Evolutionary conservation across 768 basidiomycete genomes (phyloP).

Genomic region (Pulveroboletus sp.): DNA sequence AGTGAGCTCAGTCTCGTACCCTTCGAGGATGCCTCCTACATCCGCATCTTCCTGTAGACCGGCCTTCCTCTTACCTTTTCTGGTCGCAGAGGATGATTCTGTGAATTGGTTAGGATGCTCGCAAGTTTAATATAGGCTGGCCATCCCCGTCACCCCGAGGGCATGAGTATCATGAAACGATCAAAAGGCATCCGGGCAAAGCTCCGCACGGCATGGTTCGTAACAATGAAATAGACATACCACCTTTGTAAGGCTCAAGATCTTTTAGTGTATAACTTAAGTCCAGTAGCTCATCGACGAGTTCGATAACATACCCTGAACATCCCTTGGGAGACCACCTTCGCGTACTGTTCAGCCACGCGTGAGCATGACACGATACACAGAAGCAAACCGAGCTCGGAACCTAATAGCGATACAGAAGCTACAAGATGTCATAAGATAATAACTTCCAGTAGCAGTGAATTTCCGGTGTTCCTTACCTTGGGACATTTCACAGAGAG

Average conservation of each 20-base stretch:
- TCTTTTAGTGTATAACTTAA: background rate
- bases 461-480: slow-evolving; percentile 7
- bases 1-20: slow-evolving; percentile 60
- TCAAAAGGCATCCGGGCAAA: no score
- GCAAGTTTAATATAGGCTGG: background rate
- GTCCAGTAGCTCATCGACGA: background rate
- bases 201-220: no score
- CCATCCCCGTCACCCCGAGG: slow-evolving; percentile 1
- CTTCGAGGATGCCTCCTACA: slow-evolving; percentile 35
- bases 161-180: slow-evolving; percentile 9
- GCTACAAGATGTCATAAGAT: no score
- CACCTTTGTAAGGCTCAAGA: background rate
- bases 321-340: slow-evolving; percentile 5
- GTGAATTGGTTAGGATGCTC: slow-evolving; percentile 3
- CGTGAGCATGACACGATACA: background rate
- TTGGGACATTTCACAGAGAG: slow-evolving; percentile 8
- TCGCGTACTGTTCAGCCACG: slow-evolving; percentile 1
- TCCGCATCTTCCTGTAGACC: slow-evolving; percentile 21
- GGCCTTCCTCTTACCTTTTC: slow-evolving; percentile 46
- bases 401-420: background rate
- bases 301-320: slow-evolving; percentile 9
- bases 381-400: slow-evolving; percentile 6
- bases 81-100: slow-evolving; percentile 16
- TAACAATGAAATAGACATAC: slow-evolving; percentile 15
- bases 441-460: no score